Evolutionary conservation across 73 alveolate genomes (phyloP), one percentile per base, ranked within the genome.

Genomic region (Paramecium sexaurelia): DNA sequence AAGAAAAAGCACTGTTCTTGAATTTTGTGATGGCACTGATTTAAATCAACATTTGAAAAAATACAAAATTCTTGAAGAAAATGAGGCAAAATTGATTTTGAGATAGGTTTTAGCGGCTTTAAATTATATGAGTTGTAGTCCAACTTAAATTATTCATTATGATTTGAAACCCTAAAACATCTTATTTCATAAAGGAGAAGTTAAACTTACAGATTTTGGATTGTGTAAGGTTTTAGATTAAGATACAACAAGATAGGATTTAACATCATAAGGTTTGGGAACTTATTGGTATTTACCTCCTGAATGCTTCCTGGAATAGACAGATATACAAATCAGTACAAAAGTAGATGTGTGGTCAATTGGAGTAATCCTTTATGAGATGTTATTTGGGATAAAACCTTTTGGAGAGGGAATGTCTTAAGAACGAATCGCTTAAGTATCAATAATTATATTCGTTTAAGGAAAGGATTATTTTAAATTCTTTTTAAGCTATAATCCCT

Each of bases 211-310:
- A 7, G 99, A 98, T 92, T 98, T 98, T 86, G 99, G 99, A n/a
- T 95, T 98, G 39, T 97, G 99, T 36, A 98, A 98, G 93, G 92
- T 95, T 57, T 92, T 97, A 56, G 99, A 96, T 39, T 94, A 93
- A 32, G 95, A 95, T 91, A 71, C 94, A 3, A 98, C 98, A 68
- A 92, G 96, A 43, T 96, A 97, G 33, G 99, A 98, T 91, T 93
- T 98, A 69, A 98, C 99, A 15, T 95, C 99, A 7, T 95, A 97
- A 75, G 99, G 99, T 11, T 99, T 96, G 1, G 99, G 99, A 11
- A 98, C 99, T 4, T 98, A 97, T 93, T 98, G 99, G 99, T 98
- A 98, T 93, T 96, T 95, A 84, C 99, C 99, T 36, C 99, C 99
- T 7, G 99, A 98, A 84, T 98, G 99, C 83, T 98, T 98, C 73